Base-by-base conservation (phyloP, 768 basidiomycete genomes). In the Tubosaeta sp. region DNA sequence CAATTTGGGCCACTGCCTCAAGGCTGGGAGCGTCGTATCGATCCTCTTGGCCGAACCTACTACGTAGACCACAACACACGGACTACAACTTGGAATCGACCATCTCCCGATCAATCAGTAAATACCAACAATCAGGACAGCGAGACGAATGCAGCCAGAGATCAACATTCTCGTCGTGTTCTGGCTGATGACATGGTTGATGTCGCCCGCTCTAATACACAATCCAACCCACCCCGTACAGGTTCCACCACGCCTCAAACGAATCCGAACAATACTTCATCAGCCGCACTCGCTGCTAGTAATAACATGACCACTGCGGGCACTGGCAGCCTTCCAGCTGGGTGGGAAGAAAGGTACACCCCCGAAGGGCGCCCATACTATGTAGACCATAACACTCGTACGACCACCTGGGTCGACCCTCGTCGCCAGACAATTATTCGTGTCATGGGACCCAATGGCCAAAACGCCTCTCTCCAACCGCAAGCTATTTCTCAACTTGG, bases 391-490 rank as follows among this genome's bases (percentile, higher is more conserved):
- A 99, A 99, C 67, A 98, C 95, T 11, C 84, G 97, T 44, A 98
- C 97, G 17, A 98, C 97, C 31, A 99, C 97, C n/a, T 99, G 97
- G 97, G 95, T 98, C 22, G 97, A 99, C 68, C 97, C 97, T 35
- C 88, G 97, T 46, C 85, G 97, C 43, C 97, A 98, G 73, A 93
- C 94, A 11, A 82, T 98, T 55, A 88, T 98, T 54, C 93, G 95
- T 56, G 95, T 97, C 44, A 90, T 98, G 86, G 95, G 92, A 17
- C 92, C 94, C 19, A 85, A 84, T 63, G 94, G 95, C 11, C 91
- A 91, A 70, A 89, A 88, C 58, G 74, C 92, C 14, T 82, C 88
- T 6, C 76, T 94, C 26, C 95, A 97, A 67, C 92, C 94, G 9
- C 95, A 97, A 69, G 88, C 94, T 10, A 95, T 98, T 51, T 91